Percentiles rank a stretch among this genome's conserved stretches.
Evolutionary conservation across 2,329 filamentous ascomycete genomes (phyloP).

Genomic region (Verticillium isaacii): DNA sequence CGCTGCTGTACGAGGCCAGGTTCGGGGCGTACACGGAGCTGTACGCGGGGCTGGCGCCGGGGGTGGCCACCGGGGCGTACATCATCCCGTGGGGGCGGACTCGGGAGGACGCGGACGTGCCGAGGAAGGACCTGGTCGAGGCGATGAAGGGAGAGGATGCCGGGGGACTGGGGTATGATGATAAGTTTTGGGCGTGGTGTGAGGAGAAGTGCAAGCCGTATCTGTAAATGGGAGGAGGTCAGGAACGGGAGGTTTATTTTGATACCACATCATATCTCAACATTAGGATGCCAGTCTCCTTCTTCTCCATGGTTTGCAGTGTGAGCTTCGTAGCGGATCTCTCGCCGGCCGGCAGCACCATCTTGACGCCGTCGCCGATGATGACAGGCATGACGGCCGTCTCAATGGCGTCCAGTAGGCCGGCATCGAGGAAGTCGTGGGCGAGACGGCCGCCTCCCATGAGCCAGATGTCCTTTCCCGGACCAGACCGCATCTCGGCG

Average conservation of each 20-base stretch:
- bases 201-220: neutral
- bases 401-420: slow-evolving; percentile 25
- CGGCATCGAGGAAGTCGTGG: slow-evolving; percentile 19
- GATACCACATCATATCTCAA: slow-evolving; percentile 12
- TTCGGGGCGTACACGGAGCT: too few species aligned
- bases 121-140: neutral
- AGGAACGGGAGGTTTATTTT: neutral
- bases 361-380: slow-evolving; percentile 18
- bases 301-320: slow-evolving; percentile 6
- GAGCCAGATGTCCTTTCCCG: slow-evolving; percentile 26
- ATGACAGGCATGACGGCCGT: slow-evolving; percentile 20
- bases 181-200: neutral
- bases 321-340: slow-evolving; percentile 5
- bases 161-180: neutral
- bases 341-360: slow-evolving; percentile 9
- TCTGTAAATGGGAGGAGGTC: neutral
- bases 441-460: slow-evolving; percentile 28
- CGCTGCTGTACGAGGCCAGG: too few species aligned
- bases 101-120: neutral
- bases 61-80: too few species aligned
- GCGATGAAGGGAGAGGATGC: neutral
- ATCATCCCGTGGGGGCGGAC: too few species aligned
- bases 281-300: slow-evolving; percentile 17
- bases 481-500: slow-evolving; percentile 12
- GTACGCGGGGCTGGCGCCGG: too few species aligned